Evolutionary conservation across 768 basidiomycete genomes (phyloP).

Genomic region (Collybiopsis confluens): DNA sequence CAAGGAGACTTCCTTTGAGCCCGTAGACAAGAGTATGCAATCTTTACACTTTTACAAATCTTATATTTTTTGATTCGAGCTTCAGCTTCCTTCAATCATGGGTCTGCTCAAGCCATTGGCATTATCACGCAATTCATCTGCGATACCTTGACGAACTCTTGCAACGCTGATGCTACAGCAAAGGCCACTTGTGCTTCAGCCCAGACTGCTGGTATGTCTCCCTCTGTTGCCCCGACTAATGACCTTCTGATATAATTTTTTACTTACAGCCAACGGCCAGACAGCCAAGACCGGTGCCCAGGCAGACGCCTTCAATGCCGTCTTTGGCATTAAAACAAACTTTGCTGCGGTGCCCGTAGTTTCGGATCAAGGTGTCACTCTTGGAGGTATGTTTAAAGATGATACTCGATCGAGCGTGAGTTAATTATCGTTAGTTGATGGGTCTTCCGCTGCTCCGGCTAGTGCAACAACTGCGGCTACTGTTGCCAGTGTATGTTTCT

Average conservation of each 20-base stretch:
- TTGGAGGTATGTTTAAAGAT: background rate
- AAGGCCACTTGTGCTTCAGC: constrained; percentile 44
- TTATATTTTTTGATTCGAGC: too few relatives aligned
- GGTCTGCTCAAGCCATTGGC: constrained; percentile 50
- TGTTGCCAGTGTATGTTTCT: constrained; percentile 20
- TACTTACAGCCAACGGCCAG: constrained; percentile 21
- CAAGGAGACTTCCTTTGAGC: constrained; percentile 56
- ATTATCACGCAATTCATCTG: constrained; percentile 57
- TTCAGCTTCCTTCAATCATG: constrained; percentile 44
- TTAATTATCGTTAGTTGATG: background rate
- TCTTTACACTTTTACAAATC: too few relatives aligned
- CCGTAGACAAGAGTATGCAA: constrained; percentile 39
- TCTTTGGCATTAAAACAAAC: constrained; percentile 35
- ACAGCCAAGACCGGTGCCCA: constrained; percentile 43
- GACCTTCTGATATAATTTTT: background rate
- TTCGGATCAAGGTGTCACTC: constrained; percentile 10
- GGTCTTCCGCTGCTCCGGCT: constrained; percentile 23
- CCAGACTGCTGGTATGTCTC: constrained; percentile 31
- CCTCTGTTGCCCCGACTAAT: too few relatives aligned
- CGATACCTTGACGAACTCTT: constrained; percentile 46
- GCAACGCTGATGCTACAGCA: constrained; percentile 51
- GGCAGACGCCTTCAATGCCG: constrained; percentile 49
- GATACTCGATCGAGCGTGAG: too few relatives aligned
- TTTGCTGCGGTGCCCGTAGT: constrained; percentile 16
- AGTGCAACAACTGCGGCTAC: constrained; percentile 4